A percentile compares a stretch with the other conserved stretches of the same genome.
Evolutionary conservation across 2,329 filamentous ascomycete species (phyloP).

Genomic region (Delphinella strobiligena): DNA sequence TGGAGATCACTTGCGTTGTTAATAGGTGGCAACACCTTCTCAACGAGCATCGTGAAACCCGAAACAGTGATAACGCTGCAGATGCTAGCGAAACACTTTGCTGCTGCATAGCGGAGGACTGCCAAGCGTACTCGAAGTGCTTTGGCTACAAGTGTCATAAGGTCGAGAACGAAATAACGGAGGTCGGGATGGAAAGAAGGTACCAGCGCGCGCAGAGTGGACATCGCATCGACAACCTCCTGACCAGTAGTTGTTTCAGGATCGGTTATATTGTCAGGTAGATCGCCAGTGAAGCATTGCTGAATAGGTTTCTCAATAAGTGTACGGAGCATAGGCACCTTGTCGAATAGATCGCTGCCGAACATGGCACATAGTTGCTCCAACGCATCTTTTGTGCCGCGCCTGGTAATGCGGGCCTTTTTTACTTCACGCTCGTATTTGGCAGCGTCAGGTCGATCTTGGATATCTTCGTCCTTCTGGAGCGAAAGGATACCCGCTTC

Average conservation of each 20-base stretch:
- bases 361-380: conserved; percentile 77
- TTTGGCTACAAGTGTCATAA: conserved; percentile 77
- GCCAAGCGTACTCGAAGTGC: conserved; percentile 80
- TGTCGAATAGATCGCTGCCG: conserved; percentile 63
- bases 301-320: conserved; percentile 75
- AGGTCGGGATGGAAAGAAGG: conserved; percentile 72
- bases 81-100: conserved; percentile 92
- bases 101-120: conserved; percentile 90
- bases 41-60: conserved; percentile 90
- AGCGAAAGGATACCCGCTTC: conserved; percentile 78
- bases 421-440: conserved; percentile 84
- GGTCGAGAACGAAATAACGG: conserved; percentile 66
- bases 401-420: conserved; percentile 76
- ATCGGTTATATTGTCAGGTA: conserved; percentile 63
- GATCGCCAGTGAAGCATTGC: conserved; percentile 54
- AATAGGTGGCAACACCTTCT: conserved; percentile 84
- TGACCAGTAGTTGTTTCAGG: conserved; percentile 70
- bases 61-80: conserved; percentile 94
- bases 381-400: conserved; percentile 86
- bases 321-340: conserved; percentile 66
- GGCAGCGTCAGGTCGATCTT: conserved; percentile 81
- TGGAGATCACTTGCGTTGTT: conserved; percentile 81
- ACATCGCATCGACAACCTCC: conserved; percentile 87
- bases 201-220: conserved; percentile 80
- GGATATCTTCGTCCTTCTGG: conserved; percentile 91